These are phyloP conservation scores for Wickerhamiella slavikovae DNA, from an alignment of 805 yeast genomes.

Conservation along the genomic window DNA sequence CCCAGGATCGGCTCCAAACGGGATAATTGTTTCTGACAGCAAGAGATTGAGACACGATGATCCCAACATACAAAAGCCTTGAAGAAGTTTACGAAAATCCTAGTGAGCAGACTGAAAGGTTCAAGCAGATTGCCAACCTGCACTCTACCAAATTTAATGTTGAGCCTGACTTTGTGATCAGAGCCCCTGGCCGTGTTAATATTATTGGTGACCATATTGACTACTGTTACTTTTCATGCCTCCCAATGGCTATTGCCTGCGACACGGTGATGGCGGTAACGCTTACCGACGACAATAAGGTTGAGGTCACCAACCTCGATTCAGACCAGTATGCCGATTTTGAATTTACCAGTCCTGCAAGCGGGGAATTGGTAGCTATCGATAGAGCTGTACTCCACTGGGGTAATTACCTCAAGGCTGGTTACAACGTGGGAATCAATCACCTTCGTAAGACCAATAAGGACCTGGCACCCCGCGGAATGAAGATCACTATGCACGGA, in stretches of 20 bases:
- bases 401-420: constrained; percentile 54
- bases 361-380: constrained; percentile 21
- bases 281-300: constrained; percentile 11
- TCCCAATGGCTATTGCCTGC: constrained; percentile 53
- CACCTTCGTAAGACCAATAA: constrained; percentile 20
- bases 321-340: constrained; percentile 10
- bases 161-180: constrained; percentile 26
- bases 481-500: constrained; percentile 36
- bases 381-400: constrained; percentile 32
- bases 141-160: constrained; percentile 1
- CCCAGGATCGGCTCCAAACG: too few species aligned
- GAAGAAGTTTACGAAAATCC: neutral
- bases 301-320: constrained; percentile 20
- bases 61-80: neutral
- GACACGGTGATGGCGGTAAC: constrained; percentile 34
- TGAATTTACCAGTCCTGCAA: constrained; percentile 5
- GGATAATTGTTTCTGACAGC: too few species aligned
- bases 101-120: neutral
- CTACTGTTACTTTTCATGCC: constrained; percentile 41
- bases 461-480: constrained; percentile 21
- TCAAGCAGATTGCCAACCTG: neutral
- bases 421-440: constrained; percentile 36
- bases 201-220: constrained; percentile 60
- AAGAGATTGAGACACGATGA: constrained; percentile 1
- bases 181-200: constrained; percentile 64